Evolutionary conservation across 2,329 filamentous ascomycete species (phyloP), one percentile per base, ranked within the genome.

Genomic region (Zymoseptoria passerinii): DNA sequence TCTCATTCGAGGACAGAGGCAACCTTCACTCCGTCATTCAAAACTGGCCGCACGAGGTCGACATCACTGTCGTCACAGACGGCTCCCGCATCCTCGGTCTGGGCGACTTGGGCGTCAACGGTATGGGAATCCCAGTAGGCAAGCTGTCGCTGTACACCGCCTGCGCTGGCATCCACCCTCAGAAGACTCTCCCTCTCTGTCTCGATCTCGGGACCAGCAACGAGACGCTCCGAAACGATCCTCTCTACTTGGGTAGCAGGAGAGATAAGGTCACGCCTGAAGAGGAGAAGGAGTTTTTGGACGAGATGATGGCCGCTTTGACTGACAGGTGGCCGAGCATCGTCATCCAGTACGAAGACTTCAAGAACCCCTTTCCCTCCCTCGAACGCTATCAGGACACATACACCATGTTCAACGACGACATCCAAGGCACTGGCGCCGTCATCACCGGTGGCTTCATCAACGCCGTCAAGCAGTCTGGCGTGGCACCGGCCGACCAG

Each of bases 391-490:
- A 97, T 78, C 88, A 90, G 67, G 81, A 92, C 72, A 83, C 81
- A 64, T 92, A 96, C 80, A 92, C 89, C 75, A 95, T 90, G 81
- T 99, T 99, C 84, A 97, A 97, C 75, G 94, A 97, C 71, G 92
- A 99, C 72, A 94, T 99, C 71, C 92, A 97, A 79, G 92, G 92
- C 65, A 97, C 94, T 67, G 94, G 94, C 67, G 91, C 92, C 63
- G 94, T 99, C 70, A 91, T 97, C 62, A 83, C 96, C 57, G 92
- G 83, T 63, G 92, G 92, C 67, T 81, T 88, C 73, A 84, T 89
- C 76, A 83, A 81, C 65, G 81, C 81, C 28, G 90, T 95, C 60
- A 92, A 92, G 77, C 84, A 90, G 61, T 95, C 91, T 13, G 88
- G 87, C 54, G 85, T 96, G 16, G 89, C 90, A 28, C 78, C 92